A percentile compares a stretch with the other conserved stretches of the same genome.
Conservation (phyloP, 768 basidiomycete genomes). For the Xerocomellus chrysenteron region DNA sequence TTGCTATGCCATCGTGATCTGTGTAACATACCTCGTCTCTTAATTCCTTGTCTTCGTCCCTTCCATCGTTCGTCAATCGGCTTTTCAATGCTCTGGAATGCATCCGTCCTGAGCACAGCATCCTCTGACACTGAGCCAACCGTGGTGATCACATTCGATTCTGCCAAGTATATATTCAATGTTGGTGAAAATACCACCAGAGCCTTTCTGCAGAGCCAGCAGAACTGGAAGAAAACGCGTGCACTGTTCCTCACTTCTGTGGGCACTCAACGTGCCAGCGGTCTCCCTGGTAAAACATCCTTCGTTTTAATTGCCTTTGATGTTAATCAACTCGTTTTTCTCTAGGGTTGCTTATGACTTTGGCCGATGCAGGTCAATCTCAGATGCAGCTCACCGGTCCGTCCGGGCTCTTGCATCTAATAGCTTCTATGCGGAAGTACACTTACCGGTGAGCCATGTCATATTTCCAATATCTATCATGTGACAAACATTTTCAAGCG, state of each 20-base stretch:
- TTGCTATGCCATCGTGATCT: constrained; percentile 25
- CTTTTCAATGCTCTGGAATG: constrained; percentile 57
- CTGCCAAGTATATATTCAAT: constrained; percentile 86
- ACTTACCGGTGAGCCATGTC: constrained; percentile 52
- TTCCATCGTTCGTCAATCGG: constrained; percentile 17
- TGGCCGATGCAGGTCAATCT: constrained; percentile 67
- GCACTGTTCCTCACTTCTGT: constrained; percentile 73
- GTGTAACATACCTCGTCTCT: constrained; percentile 24
- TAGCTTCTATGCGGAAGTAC: constrained; percentile 71
- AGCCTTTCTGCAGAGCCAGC: constrained; percentile 64
- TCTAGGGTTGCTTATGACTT: constrained; percentile 73
- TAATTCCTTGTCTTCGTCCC: constrained; percentile 7
- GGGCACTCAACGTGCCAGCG: constrained; percentile 60
- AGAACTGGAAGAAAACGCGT: constrained; percentile 64
- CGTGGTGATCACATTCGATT: constrained; percentile 71
- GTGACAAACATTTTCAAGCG: constrained; percentile 34
- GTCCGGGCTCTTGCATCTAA: constrained; percentile 62
- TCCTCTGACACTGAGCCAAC: constrained; percentile 83
- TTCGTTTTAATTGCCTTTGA: not conserved
- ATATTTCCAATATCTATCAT: not conserved
- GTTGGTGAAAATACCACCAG: constrained; percentile 79
- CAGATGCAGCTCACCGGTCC: constrained; percentile 70
- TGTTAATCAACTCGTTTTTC: not conserved
- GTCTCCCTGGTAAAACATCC: constrained; percentile 63
- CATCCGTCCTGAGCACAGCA: constrained; percentile 54